Conservation (phyloP, 257 asterid species). For the Penstemon davidsonii region DNA sequence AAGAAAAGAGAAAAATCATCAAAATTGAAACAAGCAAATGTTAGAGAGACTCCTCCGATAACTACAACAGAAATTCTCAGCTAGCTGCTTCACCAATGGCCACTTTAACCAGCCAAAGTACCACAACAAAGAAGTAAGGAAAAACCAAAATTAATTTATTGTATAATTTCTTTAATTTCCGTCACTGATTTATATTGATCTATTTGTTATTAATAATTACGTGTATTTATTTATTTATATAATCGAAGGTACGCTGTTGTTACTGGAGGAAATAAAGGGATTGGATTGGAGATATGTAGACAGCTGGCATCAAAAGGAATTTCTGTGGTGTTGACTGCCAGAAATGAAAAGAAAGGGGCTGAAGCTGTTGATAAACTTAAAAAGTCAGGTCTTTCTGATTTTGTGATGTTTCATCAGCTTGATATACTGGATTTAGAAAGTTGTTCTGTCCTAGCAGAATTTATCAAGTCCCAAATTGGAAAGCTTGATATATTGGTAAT, state of each 20-base stretch:
- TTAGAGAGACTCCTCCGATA: too few relatives aligned
- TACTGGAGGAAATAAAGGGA: slow-evolving; percentile 56
- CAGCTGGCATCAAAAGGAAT: slow-evolving; percentile 49
- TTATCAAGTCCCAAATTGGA: slow-evolving; percentile 38
- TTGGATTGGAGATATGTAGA: slow-evolving; percentile 54
- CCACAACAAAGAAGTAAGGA: too few relatives aligned
- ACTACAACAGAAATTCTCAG: too few relatives aligned
- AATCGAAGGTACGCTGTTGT: slow-evolving; percentile 45
- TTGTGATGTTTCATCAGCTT: slow-evolving; percentile 45
- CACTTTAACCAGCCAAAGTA: too few relatives aligned
- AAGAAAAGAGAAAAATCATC: too few relatives aligned
- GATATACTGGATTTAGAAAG: slow-evolving; percentile 42
- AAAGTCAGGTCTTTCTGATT: slow-evolving; percentile 37
- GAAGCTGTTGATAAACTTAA: slow-evolving; percentile 47
- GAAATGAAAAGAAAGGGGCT: slow-evolving; percentile 47
- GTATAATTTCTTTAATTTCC: too few relatives aligned
- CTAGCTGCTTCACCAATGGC: too few relatives aligned
- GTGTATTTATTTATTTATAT: background rate
- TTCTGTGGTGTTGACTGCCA: slow-evolving; percentile 49
- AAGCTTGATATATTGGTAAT: slow-evolving; percentile 48
- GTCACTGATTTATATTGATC: too few relatives aligned
- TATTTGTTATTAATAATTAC: background rate
- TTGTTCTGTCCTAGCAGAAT: slow-evolving; percentile 33
- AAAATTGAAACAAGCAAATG: too few relatives aligned
- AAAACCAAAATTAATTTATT: too few relatives aligned